Base-by-base conservation (phyloP, 2,329 filamentous ascomycete genomes). In the Akanthomyces lecanii region DNA sequence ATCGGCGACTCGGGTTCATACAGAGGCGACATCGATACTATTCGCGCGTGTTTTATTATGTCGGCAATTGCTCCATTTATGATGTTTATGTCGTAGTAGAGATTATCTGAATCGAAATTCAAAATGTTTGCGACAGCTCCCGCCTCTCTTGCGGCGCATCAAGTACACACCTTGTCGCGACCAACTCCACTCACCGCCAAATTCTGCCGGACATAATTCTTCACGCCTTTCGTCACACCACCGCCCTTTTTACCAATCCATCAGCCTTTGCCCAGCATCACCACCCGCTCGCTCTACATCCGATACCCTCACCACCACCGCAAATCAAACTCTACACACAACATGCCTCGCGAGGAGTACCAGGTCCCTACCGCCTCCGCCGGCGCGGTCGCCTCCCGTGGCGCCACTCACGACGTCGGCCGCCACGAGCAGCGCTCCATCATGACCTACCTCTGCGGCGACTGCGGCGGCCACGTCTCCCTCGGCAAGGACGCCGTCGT, bases 331-430 rank as follows among this genome's bases (percentile, higher is more conserved):
- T 14, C 47, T 45, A 63, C n/a, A 64, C 3, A 10, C 45, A 53
- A 68, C 36, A 79, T 89, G 85, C 88, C 87, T 64, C 89, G 89
- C 78, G 90, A 93, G 83, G 83, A 86, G 66, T 94, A 93, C 79
- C 87, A 90, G 72, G 85, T 91, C 65, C 89, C 90, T 60, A 83
- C 85, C 63, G 78, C 81, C 69, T 72, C 75, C 38, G 74, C 77
- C 62, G 71, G 71, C 70, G 78, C 78, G 69, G 75, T 74, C 63
- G 75, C 70, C 50, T 72, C 77, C 62, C 76, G 78, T 63, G 78
- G 79, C 64, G 75, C 72, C 63, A 74, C 74, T 61, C 72, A 75
- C 67, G 73, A 75, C 61, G 76, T 78, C 67, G 73, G 74, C 66
- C 74, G 75, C 65, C 74, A 76, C 66, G 75, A 77, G 64, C 72